phyloP scores from a whole-genome alignment of 1,139 yeast species.

The Chernovozyma sophiae-reginae region DNA sequence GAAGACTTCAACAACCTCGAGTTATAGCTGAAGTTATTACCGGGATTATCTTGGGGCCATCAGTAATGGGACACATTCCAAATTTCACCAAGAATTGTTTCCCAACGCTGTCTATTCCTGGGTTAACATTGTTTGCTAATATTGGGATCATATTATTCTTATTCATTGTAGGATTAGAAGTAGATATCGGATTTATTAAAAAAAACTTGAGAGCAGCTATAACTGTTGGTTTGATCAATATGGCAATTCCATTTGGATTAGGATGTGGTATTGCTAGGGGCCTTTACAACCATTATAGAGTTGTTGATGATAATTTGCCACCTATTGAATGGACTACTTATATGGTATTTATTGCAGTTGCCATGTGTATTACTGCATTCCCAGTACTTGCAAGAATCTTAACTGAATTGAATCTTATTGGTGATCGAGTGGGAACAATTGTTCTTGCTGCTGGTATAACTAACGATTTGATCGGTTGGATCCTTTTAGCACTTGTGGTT shows the following conservation, averaged over 20 bases:
- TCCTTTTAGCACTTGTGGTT: slow-evolving; percentile 67
- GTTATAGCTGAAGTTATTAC: slow-evolving; percentile 77
- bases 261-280: slow-evolving; percentile 73
- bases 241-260: slow-evolving; percentile 73
- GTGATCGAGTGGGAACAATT: slow-evolving; percentile 73
- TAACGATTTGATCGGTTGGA: slow-evolving; percentile 82
- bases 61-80: slow-evolving; percentile 67
- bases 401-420: slow-evolving; percentile 64
- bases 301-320: slow-evolving; percentile 20
- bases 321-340: slow-evolving; percentile 61
- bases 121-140: slow-evolving; percentile 63
- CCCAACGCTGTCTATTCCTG: slow-evolving; percentile 58
- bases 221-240: slow-evolving; percentile 63
- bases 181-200: slow-evolving; percentile 59
- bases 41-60: slow-evolving; percentile 69
- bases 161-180: slow-evolving; percentile 75
- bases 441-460: slow-evolving; percentile 78
- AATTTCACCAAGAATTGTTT: slow-evolving; percentile 60
- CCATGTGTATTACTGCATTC: slow-evolving; percentile 78
- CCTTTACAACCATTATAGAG: slow-evolving; percentile 50
- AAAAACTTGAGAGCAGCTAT: slow-evolving; percentile 58
- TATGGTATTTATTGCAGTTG: slow-evolving; percentile 75
- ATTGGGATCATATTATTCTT: slow-evolving; percentile 68
- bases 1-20: slow-evolving; percentile 62
- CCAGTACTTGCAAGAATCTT: slow-evolving; percentile 78